Percentiles rank a stretch among this genome's conserved stretches.
These are phyloP conservation scores for Puccinia horiana DNA, from an alignment of 1,284 basidiomycete species.

Conservation along the genomic window DNA sequence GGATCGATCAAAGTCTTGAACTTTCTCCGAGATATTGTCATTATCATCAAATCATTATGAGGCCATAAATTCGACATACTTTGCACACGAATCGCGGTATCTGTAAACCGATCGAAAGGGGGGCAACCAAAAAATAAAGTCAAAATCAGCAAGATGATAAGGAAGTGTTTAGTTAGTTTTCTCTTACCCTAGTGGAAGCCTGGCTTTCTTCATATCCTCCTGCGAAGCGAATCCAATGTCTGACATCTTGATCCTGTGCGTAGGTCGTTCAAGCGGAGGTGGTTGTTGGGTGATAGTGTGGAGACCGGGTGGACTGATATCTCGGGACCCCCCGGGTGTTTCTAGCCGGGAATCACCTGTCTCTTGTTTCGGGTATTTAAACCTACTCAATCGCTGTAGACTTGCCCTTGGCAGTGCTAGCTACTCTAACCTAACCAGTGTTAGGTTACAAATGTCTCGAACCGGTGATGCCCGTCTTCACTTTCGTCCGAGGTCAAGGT, in stretches of 20 bases:
- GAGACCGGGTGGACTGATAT: too few species aligned
- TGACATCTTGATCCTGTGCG: constrained; percentile 32
- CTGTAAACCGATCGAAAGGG: constrained; percentile 2
- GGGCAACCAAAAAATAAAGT: not conserved
- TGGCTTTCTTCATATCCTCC: constrained; percentile 49
- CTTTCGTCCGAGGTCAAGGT: too few species aligned
- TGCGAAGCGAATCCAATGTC: constrained; percentile 47
- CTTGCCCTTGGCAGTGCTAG: too few species aligned
- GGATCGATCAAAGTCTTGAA: not conserved
- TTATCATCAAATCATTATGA: not conserved
- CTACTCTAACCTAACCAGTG: too few species aligned
- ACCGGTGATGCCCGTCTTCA: too few species aligned
- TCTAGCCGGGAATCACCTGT: too few species aligned
- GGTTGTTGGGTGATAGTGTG: not conserved
- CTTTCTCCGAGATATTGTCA: too few species aligned
- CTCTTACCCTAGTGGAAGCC: constrained; percentile 47
- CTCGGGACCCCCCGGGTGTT: too few species aligned
- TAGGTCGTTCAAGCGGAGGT: not conserved
- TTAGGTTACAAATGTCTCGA: too few species aligned
- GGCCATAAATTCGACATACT: constrained; percentile 14
- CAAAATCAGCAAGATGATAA: not conserved
- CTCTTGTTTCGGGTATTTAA: too few species aligned
- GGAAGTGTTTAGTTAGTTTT: not conserved
- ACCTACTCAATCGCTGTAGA: too few species aligned
- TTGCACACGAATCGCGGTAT: constrained; percentile 48